A percentile compares a stretch with the other conserved stretches of the same genome.
Evolutionary conservation across 108 stramenopile genomes (phyloP).

Genomic region (Aurantiochytrium sp.): DNA sequence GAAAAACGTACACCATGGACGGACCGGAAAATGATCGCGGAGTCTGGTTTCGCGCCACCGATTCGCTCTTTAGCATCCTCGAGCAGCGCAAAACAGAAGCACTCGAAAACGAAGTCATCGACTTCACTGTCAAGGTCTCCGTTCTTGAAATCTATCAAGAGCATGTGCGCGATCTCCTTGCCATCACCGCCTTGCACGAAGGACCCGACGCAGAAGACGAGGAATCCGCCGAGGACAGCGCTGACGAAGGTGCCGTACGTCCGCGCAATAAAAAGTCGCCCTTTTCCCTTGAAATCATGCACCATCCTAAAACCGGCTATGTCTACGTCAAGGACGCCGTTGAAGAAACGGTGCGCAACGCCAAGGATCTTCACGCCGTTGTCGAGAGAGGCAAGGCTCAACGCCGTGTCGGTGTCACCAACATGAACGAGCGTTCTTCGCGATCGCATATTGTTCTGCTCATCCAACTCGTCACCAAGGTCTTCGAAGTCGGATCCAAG

Average conservation of each 20-base stretch:
- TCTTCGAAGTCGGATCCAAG: slow-evolving; percentile 32
- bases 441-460: slow-evolving; percentile 74
- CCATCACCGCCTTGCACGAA: neutral
- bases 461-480: slow-evolving; percentile 57
- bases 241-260: neutral
- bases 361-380: slow-evolving; percentile 58
- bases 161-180: slow-evolving; percentile 23
- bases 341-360: slow-evolving; percentile 57
- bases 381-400: slow-evolving; percentile 63
- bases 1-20: slow-evolving; percentile 39
- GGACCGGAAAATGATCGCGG: slow-evolving; percentile 15
- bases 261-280: slow-evolving; percentile 8
- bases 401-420: slow-evolving; percentile 63
- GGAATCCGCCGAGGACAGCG: neutral
- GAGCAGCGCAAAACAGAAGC: slow-evolving; percentile 39
- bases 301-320: slow-evolving; percentile 22
- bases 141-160: slow-evolving; percentile 34
- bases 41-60: slow-evolving; percentile 23
- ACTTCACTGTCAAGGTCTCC: neutral
- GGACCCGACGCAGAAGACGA: neutral
- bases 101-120: neutral
- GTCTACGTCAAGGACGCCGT: slow-evolving; percentile 50
- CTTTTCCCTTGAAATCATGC: slow-evolving; percentile 30
- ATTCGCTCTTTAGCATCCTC: slow-evolving; percentile 55
- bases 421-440: slow-evolving; percentile 69